Evolutionary conservation across 306 rosid genomes (phyloP), one percentile per base, ranked within the genome.

Genomic region (Rosa persica): DNA sequence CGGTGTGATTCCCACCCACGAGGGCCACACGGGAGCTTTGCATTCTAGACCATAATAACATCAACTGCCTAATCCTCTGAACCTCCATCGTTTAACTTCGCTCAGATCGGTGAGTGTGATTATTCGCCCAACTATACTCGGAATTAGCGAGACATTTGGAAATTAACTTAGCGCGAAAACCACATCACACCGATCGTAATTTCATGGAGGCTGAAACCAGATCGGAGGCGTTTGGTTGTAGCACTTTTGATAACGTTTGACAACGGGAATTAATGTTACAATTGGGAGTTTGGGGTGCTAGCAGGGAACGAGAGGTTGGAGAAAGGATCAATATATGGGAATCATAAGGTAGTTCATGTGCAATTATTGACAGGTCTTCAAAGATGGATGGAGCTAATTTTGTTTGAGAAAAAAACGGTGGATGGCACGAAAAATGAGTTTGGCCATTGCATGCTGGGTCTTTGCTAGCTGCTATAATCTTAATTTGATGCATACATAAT

Each of bases 1-100:
- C 90, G 52, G 97, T 93, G 79, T 93, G 98, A 69, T 93, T 93
- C 72, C 97, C 98, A 87, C 95, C 98, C 88, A 91, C 93, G 76
- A 93, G 93, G 58, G 88, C 85, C 0, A 87, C 82, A 1, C 85
- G 85, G 0, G 64, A 81, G 65, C 64, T 81, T 84, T 82, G 88
- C 43, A 83, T 62, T 12, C 80, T 66, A 6, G 85, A 88, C 87
- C 88, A 90, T 60, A 93, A 75, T 27, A 79, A 80, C 85, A 93
- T 46, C 75, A 93, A 86, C 39, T 90, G 87, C 76, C 82, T 92
- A 87, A 86, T 82, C 76, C 98, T 78, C 83, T 84, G 87, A 55
- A 86, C 85, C 89, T 91, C 98, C 97, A 93, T 91, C 75, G 76
- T 65, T 30, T 38, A 70, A 48, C 54, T 72, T 39, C 1, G 2